Evolutionary conservation across 2,329 filamentous ascomycete species (phyloP).

Genomic region (Cercospora canescens): DNA sequence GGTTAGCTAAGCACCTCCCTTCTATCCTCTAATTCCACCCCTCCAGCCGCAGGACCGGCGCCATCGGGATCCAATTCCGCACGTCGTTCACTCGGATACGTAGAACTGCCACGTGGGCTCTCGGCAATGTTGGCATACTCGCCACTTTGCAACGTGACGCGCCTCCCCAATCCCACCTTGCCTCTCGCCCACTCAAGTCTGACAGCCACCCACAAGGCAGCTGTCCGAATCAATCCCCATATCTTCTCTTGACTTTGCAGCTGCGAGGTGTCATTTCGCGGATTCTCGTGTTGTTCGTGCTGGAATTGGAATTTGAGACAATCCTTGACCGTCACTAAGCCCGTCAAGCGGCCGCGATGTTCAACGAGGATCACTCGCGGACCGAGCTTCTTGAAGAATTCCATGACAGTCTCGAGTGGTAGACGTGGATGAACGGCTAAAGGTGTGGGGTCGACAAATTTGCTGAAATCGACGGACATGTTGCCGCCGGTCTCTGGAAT

Average conservation of each 20-base stretch:
- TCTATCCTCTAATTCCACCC: slow-evolving; percentile 42
- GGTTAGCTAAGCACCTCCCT: slow-evolving; percentile 14
- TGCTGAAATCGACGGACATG: slow-evolving; percentile 72
- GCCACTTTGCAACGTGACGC: slow-evolving; percentile 27
- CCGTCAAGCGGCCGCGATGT: slow-evolving; percentile 77
- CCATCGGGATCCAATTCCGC: slow-evolving; percentile 19
- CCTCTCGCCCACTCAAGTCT: slow-evolving; percentile 23
- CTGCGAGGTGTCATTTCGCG: slow-evolving; percentile 57
- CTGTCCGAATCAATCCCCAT: slow-evolving; percentile 50
- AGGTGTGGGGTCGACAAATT: slow-evolving; percentile 86
- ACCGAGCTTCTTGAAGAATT: slow-evolving; percentile 96
- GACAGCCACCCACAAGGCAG: slow-evolving; percentile 31
- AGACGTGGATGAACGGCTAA: slow-evolving; percentile 88
- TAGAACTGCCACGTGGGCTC: slow-evolving; percentile 4
- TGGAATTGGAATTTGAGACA: slow-evolving; percentile 98
- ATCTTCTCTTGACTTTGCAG: slow-evolving; percentile 63
- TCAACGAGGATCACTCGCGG: slow-evolving; percentile 92
- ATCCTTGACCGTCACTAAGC: slow-evolving; percentile 93
- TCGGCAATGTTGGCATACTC: slow-evolving; percentile 9
- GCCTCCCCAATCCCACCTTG: slow-evolving; percentile 1
- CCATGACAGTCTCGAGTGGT: slow-evolving; percentile 95
- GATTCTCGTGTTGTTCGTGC: slow-evolving; percentile 81
- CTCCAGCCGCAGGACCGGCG: slow-evolving; percentile 21
- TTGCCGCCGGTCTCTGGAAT: slow-evolving; percentile 54
- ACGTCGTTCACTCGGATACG: neutral